Percentiles rank a stretch among this genome's conserved stretches.
Conservation (phyloP, 768 basidiomycete genomes). For the Tremella yokohamensis region DNA sequence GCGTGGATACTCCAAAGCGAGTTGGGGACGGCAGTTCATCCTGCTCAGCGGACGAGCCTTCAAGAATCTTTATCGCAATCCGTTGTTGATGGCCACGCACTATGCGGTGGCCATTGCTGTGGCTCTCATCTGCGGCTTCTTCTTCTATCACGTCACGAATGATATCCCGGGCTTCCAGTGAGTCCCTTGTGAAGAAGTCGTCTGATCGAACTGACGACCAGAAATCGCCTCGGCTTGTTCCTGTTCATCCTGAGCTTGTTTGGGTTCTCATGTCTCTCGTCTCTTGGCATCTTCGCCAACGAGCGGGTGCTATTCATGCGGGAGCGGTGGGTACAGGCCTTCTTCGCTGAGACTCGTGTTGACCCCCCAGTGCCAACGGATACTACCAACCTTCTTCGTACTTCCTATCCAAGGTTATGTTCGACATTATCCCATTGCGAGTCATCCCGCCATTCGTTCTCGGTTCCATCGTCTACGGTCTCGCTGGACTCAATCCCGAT, state of each 20-base stretch:
- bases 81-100: slow-evolving; percentile 83
- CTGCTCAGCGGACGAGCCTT: slow-evolving; percentile 94
- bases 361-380: slow-evolving; percentile 73
- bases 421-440: slow-evolving; percentile 90
- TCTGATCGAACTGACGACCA: slow-evolving; percentile 15
- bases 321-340: slow-evolving; percentile 66
- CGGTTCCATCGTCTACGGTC: slow-evolving; percentile 89
- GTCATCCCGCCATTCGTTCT: slow-evolving; percentile 93
- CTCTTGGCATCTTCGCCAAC: slow-evolving; percentile 86
- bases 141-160: slow-evolving; percentile 83
- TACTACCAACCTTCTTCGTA: slow-evolving; percentile 97
- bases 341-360: background rate
- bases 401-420: slow-evolving; percentile 93
- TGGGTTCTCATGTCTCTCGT: slow-evolving; percentile 93
- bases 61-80: slow-evolving; percentile 96
- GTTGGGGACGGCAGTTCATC: slow-evolving; percentile 83
- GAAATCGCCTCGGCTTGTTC: slow-evolving; percentile 69
- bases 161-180: slow-evolving; percentile 97
- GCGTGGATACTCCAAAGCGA: slow-evolving; percentile 62
- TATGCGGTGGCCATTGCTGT: slow-evolving; percentile 78
- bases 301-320: slow-evolving; percentile 96
- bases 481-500: slow-evolving; percentile 89
- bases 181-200: slow-evolving; percentile 55
- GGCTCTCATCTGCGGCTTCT: slow-evolving; percentile 88
- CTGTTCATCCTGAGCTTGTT: slow-evolving; percentile 96